These are phyloP conservation scores for Chrysosporium keratinophilum DNA, from an alignment of 2,329 filamentous ascomycete genomes.

Conservation along the genomic window DNA sequence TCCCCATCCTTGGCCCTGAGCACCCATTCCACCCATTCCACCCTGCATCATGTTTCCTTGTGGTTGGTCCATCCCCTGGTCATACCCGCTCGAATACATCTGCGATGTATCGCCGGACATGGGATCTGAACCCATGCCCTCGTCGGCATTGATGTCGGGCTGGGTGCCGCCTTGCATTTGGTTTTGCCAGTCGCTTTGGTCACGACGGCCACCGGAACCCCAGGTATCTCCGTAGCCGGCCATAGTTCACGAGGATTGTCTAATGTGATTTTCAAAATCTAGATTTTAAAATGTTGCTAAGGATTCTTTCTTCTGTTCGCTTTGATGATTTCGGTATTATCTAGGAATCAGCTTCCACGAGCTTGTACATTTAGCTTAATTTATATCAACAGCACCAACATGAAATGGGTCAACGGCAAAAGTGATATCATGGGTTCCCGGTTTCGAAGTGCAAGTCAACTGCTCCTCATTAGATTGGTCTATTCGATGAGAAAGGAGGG, in stretches of 20 bases:
- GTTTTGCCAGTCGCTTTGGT: constrained; percentile 6
- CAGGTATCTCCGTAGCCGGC: constrained; percentile 13
- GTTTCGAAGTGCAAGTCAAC: not conserved
- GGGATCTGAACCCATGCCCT: constrained; percentile 6
- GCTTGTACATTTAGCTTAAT: too few relatives aligned
- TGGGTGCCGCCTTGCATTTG: constrained; percentile 8
- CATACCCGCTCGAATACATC: constrained; percentile 3
- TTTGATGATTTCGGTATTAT: too few relatives aligned
- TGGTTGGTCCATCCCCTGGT: not conserved
- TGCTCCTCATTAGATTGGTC: not conserved
- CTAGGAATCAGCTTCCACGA: too few relatives aligned
- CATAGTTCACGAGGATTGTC: constrained; percentile 5
- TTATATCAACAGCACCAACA: not conserved
- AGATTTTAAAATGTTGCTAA: too few relatives aligned
- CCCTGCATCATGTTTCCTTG: not conserved
- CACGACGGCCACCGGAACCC: constrained; percentile 8
- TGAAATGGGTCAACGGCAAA: not conserved
- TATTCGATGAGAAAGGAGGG: not conserved
- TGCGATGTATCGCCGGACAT: not conserved
- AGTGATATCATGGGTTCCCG: constrained; percentile 3
- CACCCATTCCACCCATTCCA: not conserved
- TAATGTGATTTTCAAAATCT: too few relatives aligned
- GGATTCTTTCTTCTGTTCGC: too few relatives aligned
- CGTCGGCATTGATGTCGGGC: constrained; percentile 10
- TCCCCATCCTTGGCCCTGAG: constrained; percentile 1